phyloP scores from a whole-genome alignment of 2,329 filamentous ascomycete species.

The Paraphoma chrysanthemicola region DNA sequence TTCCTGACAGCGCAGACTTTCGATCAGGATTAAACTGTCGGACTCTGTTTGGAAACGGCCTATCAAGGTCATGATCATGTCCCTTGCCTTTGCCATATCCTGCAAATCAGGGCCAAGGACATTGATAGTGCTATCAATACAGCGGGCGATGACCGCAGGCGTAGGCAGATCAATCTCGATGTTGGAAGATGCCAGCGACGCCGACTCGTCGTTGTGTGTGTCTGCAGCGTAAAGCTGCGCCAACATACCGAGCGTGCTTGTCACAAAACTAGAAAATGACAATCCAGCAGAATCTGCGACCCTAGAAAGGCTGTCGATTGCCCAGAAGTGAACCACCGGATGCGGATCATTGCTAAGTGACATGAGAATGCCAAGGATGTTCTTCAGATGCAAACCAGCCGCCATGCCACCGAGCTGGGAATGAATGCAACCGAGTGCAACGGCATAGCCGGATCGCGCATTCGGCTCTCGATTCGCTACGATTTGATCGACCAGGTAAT shows the following conservation, averaged over 20 bases:
- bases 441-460: conserved; percentile 90
- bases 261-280: conserved; percentile 89
- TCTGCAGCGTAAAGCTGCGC: conserved; percentile 92
- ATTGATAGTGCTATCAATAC: conserved; percentile 94
- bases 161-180: conserved; percentile 86
- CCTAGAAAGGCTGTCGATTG: conserved; percentile 82
- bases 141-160: conserved; percentile 81
- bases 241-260: conserved; percentile 89
- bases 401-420: conserved; percentile 97
- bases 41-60: conserved; percentile 81
- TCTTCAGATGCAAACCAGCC: conserved; percentile 93
- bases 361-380: conserved; percentile 97
- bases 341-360: conserved; percentile 95
- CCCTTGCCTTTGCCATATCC: conserved; percentile 88
- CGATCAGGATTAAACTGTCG: conserved; percentile 72
- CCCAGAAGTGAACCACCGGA: conserved; percentile 95
- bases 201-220: conserved; percentile 85
- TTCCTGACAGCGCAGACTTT: conserved; percentile 83
- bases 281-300: conserved; percentile 92
- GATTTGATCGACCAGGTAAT: conserved; percentile 90
- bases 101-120: conserved; percentile 95
- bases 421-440: conserved; percentile 91
- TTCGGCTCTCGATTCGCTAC: conserved; percentile 92
- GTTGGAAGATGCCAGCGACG: conserved; percentile 83
- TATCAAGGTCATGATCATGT: conserved; percentile 87